Evolutionary conservation across 164 flowering plant species (phyloP).

Genomic region (Piper longum): DNA sequence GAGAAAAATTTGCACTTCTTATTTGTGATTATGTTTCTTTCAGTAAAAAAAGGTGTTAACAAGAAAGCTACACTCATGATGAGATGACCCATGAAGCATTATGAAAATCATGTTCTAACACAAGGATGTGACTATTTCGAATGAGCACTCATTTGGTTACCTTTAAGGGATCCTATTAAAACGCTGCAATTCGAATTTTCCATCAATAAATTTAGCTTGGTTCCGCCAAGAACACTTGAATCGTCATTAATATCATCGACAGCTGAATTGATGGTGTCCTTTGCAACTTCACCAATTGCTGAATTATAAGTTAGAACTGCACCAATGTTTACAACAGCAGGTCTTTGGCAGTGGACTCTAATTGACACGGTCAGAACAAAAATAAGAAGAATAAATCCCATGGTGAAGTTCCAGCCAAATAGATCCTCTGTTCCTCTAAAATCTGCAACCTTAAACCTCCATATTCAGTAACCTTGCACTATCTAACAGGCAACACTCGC

Average conservation of each 20-base stretch:
- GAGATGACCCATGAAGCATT: neutral
- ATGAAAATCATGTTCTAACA: neutral
- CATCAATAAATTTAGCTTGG: slow-evolving; percentile 29
- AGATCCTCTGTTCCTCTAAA: neutral
- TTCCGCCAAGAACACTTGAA: slow-evolving; percentile 40
- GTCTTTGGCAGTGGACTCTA: slow-evolving; percentile 21
- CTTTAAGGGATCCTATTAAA: slow-evolving; percentile 49
- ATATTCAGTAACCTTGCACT: no score
- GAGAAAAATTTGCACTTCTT: no score
- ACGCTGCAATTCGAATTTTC: slow-evolving; percentile 44
- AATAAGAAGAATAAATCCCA: slow-evolving; percentile 12
- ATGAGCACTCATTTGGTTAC: slow-evolving; percentile 17
- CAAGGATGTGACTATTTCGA: neutral
- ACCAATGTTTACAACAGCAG: slow-evolving; percentile 47
- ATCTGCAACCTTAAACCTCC: neutral
- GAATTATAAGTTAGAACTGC: slow-evolving; percentile 61
- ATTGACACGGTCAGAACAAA: slow-evolving; percentile 20
- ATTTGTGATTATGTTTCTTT: no score
- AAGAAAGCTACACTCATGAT: neutral
- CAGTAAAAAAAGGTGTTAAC: no score
- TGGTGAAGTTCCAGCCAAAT: neutral
- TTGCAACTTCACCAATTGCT: slow-evolving; percentile 62
- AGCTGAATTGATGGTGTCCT: slow-evolving; percentile 52
- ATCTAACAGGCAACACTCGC: neutral
- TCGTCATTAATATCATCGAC: slow-evolving; percentile 47